Percentiles rank a stretch among this genome's conserved stretches.
Evolutionary conservation across 2,329 filamentous ascomycete genomes (phyloP).

Genomic region (Hypoxylon rubiginosum): DNA sequence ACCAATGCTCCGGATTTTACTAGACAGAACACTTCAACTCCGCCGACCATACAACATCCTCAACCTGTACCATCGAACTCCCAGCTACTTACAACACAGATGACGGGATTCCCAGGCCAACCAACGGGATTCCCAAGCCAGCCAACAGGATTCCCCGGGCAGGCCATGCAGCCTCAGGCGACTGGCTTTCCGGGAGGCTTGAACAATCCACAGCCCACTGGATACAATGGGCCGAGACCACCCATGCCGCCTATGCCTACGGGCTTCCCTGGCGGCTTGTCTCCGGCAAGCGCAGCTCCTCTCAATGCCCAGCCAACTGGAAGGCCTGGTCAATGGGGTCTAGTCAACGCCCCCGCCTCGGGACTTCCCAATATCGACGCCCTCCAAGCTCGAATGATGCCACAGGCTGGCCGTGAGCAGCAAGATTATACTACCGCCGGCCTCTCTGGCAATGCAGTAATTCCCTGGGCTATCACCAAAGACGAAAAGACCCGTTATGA

Average conservation of each 20-base stretch:
- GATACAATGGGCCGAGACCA: slow-evolving; percentile 83
- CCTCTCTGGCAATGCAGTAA: slow-evolving; percentile 91
- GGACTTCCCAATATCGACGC: slow-evolving; percentile 95
- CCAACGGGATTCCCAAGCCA: slow-evolving; percentile 68
- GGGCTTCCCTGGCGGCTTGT: slow-evolving; percentile 76
- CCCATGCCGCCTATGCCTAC: slow-evolving; percentile 81
- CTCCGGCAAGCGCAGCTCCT: slow-evolving; percentile 64
- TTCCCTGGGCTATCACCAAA: slow-evolving; percentile 98
- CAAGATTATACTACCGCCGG: slow-evolving; percentile 87
- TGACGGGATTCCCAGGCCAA: slow-evolving; percentile 73
- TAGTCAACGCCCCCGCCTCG: slow-evolving; percentile 91
- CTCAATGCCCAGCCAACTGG: slow-evolving; percentile 96
- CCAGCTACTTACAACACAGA: slow-evolving; percentile 73
- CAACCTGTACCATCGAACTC: slow-evolving; percentile 81
- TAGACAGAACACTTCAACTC: slow-evolving; percentile 62
- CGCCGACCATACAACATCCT: slow-evolving; percentile 74
- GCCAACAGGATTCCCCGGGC: slow-evolving; percentile 69
- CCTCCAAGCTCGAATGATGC: slow-evolving; percentile 95
- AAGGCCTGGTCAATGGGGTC: slow-evolving; percentile 94
- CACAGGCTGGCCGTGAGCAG: slow-evolving; percentile 89
- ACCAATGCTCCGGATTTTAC: slow-evolving; percentile 81
- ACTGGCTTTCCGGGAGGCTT: slow-evolving; percentile 76
- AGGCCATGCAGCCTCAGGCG: slow-evolving; percentile 73
- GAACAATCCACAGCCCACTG: slow-evolving; percentile 78
- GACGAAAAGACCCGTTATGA: slow-evolving; percentile 98